Evolutionary conservation across 2,329 filamentous ascomycete genomes (phyloP), one percentile per base, ranked within the genome.

Genomic region (Alternaria atra): DNA sequence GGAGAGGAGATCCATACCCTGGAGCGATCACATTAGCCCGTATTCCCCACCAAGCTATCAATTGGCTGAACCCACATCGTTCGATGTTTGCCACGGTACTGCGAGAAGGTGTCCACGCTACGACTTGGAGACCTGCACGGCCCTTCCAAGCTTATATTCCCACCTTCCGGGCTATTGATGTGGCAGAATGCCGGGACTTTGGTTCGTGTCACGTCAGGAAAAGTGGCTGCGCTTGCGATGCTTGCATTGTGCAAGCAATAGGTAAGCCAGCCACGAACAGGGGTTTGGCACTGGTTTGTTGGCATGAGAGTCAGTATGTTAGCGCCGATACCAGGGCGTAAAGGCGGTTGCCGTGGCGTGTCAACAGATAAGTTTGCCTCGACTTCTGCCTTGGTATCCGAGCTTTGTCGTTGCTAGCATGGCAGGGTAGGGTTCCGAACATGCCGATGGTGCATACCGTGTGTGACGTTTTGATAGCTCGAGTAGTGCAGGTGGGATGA

Each of bases 1-100:
- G 54, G 58, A 53, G 54, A 48, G 58, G 58, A 61, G 58, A 58
- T 58, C 58, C 58, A 61, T 46, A 55, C 43, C 52, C 53, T 57
- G 55, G 29, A 25, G 55, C 55, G 47, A 57, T 57, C 55, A 15
- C n/a, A 32, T 12, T 46, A 55, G 53, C 34, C 1, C 29, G 39
- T 13, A 4, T 27, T 29, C 27, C 25, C 43, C 20, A 34, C 51
- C 51, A 29, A 50, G 46, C 43, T 42, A 30, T 27, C 42, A 48
- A 44, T 20, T 15, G 27, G 32, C 1, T 30, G 35, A 30, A 48
- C 46, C 46, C 46, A 50, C 46, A 50, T 50, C 30, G n/a, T 50
- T 50, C 46, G 32, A 37, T 30, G n/a, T 48, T 55, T 37, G 42
- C 52, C 52, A 40, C 58, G 58, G 56, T 51, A 40, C 52, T 46